phyloP scores from a whole-genome alignment of 2,329 filamentous ascomycete genomes.

The Thielaviopsis euricoi region DNA sequence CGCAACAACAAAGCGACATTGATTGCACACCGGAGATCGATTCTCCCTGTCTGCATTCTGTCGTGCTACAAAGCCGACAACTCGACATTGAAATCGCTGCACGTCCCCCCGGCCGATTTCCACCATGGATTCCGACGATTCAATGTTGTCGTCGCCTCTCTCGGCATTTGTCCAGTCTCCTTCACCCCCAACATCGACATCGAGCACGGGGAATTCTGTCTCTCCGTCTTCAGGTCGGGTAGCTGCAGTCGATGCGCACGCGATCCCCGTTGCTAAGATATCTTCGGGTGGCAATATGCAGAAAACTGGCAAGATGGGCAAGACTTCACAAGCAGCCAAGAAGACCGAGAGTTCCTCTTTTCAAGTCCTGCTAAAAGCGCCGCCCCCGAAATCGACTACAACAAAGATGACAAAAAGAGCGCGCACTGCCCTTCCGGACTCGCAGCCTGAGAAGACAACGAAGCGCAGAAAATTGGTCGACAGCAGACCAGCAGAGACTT shows the following conservation, averaged over 20 bases:
- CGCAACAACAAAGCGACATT: background rate
- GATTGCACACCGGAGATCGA: background rate
- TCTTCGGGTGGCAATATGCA: background rate
- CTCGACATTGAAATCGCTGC: background rate
- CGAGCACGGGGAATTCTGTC: background rate
- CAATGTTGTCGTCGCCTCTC: slow-evolving; percentile 36
- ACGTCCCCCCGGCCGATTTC: background rate
- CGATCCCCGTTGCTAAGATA: background rate
- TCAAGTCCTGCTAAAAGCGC: background rate
- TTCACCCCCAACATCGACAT: slow-evolving; percentile 23
- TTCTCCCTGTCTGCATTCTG: slow-evolving; percentile 9
- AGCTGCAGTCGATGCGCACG: background rate
- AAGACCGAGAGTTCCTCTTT: slow-evolving; percentile 8
- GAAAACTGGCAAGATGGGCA: background rate
- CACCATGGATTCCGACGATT: slow-evolving; percentile 15
- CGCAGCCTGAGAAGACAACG: background rate
- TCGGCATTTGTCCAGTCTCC: slow-evolving; percentile 37
- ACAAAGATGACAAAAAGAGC: slow-evolving; percentile 2
- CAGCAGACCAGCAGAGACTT: background rate
- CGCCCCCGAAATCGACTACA: background rate
- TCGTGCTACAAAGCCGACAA: background rate
- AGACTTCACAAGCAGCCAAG: background rate
- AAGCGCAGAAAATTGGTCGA: slow-evolving; percentile 7
- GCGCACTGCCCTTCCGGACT: slow-evolving; percentile 7
- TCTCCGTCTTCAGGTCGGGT: background rate